Percentiles rank a stretch among this genome's conserved stretches.
Conservation (phyloP, 176 grass and related monocot genomes). For the Aechmea fasciata region DNA sequence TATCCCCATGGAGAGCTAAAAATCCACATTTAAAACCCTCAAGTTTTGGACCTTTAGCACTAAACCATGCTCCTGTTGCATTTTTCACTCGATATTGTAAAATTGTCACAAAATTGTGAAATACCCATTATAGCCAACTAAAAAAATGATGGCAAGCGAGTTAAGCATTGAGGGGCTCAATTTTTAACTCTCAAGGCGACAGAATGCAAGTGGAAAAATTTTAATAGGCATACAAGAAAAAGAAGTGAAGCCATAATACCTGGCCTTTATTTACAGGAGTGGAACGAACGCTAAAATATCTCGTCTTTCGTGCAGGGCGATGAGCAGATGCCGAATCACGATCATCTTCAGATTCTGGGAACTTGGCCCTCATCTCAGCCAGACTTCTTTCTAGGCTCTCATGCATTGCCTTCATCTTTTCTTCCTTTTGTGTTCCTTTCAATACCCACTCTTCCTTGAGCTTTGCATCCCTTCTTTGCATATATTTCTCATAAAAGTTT, state of each 20-base stretch:
- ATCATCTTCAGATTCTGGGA: constrained; percentile 35
- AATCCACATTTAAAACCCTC: too few species aligned
- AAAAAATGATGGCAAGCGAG: too few species aligned
- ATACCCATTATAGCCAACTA: too few species aligned
- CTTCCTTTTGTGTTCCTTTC: constrained; percentile 68
- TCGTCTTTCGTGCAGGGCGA: constrained; percentile 33
- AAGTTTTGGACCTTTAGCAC: too few species aligned
- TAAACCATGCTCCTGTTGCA: too few species aligned
- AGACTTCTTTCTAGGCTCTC: constrained; percentile 72
- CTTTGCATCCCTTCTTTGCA: constrained; percentile 80
- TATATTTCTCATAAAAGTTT: constrained; percentile 95
- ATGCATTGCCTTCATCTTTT: constrained; percentile 77
- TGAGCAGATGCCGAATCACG: constrained; percentile 28
- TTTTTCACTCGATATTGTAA: too few species aligned
- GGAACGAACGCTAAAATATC: constrained; percentile 34
- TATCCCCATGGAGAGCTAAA: too few species aligned
- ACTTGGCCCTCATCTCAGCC: constrained; percentile 73
- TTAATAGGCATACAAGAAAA: too few species aligned
- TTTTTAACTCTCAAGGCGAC: too few species aligned
- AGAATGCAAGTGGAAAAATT: not conserved
- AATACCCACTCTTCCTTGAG: constrained; percentile 75
- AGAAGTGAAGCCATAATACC: not conserved
- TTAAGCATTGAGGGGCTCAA: too few species aligned
- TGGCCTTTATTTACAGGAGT: constrained; percentile 40
- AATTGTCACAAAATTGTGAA: not conserved